Base-by-base conservation (phyloP, 805 yeast species). In the Priceomyces medius region DNA sequence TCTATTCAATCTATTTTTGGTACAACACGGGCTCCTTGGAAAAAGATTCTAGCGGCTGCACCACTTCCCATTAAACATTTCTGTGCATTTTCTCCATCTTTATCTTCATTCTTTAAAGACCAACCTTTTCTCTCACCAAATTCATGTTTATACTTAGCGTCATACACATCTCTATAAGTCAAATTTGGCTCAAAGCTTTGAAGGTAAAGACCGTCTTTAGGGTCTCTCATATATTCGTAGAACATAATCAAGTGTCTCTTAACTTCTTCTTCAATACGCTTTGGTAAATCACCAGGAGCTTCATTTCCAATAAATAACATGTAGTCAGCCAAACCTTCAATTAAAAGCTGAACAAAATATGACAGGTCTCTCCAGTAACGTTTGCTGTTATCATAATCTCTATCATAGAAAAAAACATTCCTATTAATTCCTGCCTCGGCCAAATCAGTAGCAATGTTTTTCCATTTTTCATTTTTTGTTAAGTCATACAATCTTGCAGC, bases 291-390 rank as follows among this genome's bases (percentile, higher is more conserved):
- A 21, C 54, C 58, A 2, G 69, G 66, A 19, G 58, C 71, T 12
- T 64, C 69, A 17, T 58, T 50, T 17, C 76, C 81, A 38, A 79
- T 67, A 31, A 68, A 71, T 49, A 79, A 56, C 51, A 79, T 55
- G 58, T 79, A 83, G 56, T 83, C 88, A 4, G 85, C 84, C 37
- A 81, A 64, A 0, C 88, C 88, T 56, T 81, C 88, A 31, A 81
- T 68, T 37, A 83, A 62, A 48, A 83, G 66, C 56, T 82, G 88
- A 41, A 77, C 72, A 56, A 81, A 83, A 61, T 77, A 79, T 1
- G 83, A 72, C 10, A 77, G 64, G 51, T 81, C 88, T 49, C 83
- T 71, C 79, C 85, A 82, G 61, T 74, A 81, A 40, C 88, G 64
- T 50, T 73, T 71, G 8, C 66, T 71, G 54, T 65, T 59, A 38